Conservation (phyloP, 2,329 filamentous ascomycete species). For the Ascosphaera aggregata region DNA sequence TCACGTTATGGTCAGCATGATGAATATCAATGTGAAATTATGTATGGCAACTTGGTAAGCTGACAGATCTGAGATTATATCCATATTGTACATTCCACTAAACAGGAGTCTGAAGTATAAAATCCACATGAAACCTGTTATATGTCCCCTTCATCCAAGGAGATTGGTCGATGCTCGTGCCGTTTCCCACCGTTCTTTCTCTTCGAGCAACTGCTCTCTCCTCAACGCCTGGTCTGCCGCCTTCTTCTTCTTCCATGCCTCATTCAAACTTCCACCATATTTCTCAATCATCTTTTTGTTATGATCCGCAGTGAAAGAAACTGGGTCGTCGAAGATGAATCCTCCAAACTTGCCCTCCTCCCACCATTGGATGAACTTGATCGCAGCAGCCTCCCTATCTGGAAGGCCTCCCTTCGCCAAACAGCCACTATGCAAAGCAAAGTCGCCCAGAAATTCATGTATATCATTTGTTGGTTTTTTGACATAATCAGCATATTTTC, state of each 20-base stretch:
- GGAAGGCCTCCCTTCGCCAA: constrained; percentile 49
- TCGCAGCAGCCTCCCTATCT: constrained; percentile 47
- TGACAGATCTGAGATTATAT: no score
- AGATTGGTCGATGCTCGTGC: no score
- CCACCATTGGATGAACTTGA: constrained; percentile 68
- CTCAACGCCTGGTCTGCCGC: constrained; percentile 11
- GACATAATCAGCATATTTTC: constrained; percentile 38
- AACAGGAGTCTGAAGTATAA: no score
- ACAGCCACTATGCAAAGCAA: constrained; percentile 54
- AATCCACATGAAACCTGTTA: no score
- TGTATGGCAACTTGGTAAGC: no score
- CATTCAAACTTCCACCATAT: constrained; percentile 18
- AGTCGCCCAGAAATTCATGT: constrained; percentile 41
- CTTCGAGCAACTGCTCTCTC: constrained; percentile 11
- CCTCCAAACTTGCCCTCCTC: constrained; percentile 49
- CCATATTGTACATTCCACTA: no score
- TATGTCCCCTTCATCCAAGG: no score
- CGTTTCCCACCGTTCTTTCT: background rate
- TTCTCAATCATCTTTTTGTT: constrained; percentile 11
- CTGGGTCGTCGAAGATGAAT: constrained; percentile 60
- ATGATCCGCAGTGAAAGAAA: constrained; percentile 32
- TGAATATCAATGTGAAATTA: no score
- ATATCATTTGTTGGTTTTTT: constrained; percentile 59
- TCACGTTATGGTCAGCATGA: no score
- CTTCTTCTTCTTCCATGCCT: constrained; percentile 19